Percentiles rank a stretch among this genome's conserved stretches.
These are phyloP conservation scores for Eucalyptus virginea DNA, from an alignment of 345 rosid species.

Conservation along the genomic window DNA sequence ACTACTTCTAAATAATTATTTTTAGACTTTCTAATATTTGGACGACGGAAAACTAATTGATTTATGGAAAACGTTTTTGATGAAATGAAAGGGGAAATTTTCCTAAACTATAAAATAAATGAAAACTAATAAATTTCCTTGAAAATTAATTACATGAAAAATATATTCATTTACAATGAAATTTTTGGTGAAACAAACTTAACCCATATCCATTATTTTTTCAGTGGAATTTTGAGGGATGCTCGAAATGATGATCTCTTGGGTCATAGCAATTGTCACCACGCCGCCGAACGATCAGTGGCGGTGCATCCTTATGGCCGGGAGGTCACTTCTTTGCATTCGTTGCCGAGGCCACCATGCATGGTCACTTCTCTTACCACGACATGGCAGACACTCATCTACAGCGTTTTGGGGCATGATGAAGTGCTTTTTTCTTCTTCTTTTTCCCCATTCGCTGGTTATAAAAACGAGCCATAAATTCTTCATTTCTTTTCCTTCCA, in stretches of 20 bases:
- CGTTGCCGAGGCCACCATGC: background rate
- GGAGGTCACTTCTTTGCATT: background rate
- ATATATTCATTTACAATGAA: background rate
- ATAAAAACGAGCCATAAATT: background rate
- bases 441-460: background rate
- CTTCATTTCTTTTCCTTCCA: background rate
- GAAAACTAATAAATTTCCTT: background rate
- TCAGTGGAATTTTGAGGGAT: background rate
- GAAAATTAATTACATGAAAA: background rate
- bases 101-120: background rate
- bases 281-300: background rate
- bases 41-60: background rate
- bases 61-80: rapidly evolving
- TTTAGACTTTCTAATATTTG: background rate
- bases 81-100: background rate
- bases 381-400: background rate
- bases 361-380: background rate
- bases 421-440: background rate
- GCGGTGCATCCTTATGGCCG: background rate
- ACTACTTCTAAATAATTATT: background rate
- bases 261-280: background rate
- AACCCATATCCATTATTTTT: background rate
- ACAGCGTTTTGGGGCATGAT: background rate
- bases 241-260: background rate
- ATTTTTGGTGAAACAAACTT: background rate